phyloP scores from a whole-genome alignment of 2,329 filamentous ascomycete species.

The Nemania sp. region DNA sequence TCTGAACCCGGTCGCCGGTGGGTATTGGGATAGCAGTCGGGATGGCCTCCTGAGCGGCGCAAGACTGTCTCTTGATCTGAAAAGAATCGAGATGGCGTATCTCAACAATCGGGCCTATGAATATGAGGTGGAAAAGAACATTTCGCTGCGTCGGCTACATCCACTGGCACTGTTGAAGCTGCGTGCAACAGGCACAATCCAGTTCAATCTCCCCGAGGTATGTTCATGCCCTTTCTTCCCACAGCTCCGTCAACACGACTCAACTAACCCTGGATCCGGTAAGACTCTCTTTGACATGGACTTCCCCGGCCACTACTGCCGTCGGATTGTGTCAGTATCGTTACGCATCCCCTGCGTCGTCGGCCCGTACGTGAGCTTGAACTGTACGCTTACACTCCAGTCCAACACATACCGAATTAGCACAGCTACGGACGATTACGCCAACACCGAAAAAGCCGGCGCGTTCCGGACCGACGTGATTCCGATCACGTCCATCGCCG shows the following conservation, averaged over 20 bases:
- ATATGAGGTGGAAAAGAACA: slow-evolving; percentile 5
- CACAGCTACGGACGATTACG: not conserved
- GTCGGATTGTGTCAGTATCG: slow-evolving; percentile 1
- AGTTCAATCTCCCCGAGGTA: not conserved
- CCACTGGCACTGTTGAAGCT: not conserved
- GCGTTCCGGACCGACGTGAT: not conserved
- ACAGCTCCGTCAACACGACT: not conserved
- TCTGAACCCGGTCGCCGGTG: not conserved
- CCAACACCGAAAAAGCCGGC: too few species aligned
- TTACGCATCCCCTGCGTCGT: not conserved
- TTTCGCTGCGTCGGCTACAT: slow-evolving; percentile 9
- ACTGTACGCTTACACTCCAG: not conserved
- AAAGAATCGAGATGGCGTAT: slow-evolving; percentile 9
- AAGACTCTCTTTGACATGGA: not conserved
- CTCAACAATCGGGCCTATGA: not conserved
- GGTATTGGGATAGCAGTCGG: slow-evolving; percentile 6
- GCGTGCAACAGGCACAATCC: slow-evolving; percentile 1
- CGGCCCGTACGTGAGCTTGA: not conserved
- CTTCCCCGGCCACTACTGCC: slow-evolving; percentile 17
- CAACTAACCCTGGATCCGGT: not conserved
- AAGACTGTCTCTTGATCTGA: slow-evolving; percentile 1
- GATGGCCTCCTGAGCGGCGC: not conserved
- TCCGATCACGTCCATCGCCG: not conserved
- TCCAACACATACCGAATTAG: not conserved
- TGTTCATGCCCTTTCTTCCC: not conserved